Evolutionary conservation across 345 rosid species (phyloP).

Genomic region (Noccaea caerulescens): DNA sequence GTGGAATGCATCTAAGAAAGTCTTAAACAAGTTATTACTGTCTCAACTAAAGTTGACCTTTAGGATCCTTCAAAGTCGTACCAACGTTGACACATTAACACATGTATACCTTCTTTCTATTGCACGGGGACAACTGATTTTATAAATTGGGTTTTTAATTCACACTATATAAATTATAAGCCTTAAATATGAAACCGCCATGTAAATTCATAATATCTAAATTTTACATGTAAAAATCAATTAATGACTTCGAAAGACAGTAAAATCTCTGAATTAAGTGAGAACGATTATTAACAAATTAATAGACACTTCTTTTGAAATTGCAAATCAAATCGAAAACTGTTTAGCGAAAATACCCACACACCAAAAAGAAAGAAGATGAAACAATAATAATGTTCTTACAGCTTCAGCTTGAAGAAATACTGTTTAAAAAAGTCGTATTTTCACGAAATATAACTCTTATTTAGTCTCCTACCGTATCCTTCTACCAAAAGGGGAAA

Average conservation of each 20-base stretch:
- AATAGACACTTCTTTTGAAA: not conserved
- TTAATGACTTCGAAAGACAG: not conserved
- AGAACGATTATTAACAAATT: not conserved
- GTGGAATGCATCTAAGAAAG: slow-evolving; percentile 11
- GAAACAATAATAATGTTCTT: not conserved
- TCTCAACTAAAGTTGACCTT: slow-evolving; percentile 39
- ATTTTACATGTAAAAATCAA: not conserved
- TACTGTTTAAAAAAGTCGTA: not conserved
- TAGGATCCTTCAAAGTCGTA: slow-evolving; percentile 28
- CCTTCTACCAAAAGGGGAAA: slow-evolving; percentile 24
- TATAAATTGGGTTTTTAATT: slow-evolving; percentile 7
- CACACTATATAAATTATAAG: slow-evolving; percentile 27
- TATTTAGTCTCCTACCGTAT: slow-evolving; percentile 14
- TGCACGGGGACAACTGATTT: slow-evolving; percentile 37
- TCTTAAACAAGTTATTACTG: slow-evolving; percentile 12
- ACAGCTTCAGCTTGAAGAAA: slow-evolving; percentile 6
- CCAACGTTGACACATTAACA: slow-evolving; percentile 43
- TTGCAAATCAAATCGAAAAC: no score
- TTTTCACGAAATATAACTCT: slow-evolving; percentile 26
- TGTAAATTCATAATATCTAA: slow-evolving; percentile 3
- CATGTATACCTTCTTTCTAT: slow-evolving; percentile 31
- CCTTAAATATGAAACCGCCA: slow-evolving; percentile 16
- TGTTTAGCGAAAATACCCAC: no score
- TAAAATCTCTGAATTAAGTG: not conserved
- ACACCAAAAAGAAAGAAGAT: not conserved